Evolutionary conservation across 1,139 yeast genomes (phyloP).

Genomic region (Wickerhamomyces sp.): DNA sequence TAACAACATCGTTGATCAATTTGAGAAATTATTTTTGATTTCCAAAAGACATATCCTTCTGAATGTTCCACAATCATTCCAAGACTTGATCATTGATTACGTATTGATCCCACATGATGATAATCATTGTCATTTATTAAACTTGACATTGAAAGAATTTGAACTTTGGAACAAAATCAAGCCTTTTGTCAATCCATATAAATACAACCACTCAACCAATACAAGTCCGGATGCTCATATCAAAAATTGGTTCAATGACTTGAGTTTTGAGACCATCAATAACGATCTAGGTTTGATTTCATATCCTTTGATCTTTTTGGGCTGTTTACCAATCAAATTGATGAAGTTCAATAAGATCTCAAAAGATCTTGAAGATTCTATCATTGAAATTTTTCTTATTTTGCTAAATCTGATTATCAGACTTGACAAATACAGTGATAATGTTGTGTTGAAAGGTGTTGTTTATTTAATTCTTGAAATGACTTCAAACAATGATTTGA

Average conservation of each 20-base stretch:
- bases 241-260: constrained; percentile 6
- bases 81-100: constrained; percentile 20
- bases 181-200: neutral
- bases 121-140: constrained; percentile 13
- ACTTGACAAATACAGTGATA: constrained; percentile 1
- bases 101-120: constrained; percentile 6
- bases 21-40: constrained; percentile 10
- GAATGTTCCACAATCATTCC: constrained; percentile 19
- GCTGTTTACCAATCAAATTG: constrained; percentile 11
- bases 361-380: constrained; percentile 9
- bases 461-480: constrained; percentile 17
- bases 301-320: constrained; percentile 19
- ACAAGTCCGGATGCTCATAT: neutral
- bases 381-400: constrained; percentile 7
- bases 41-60: constrained; percentile 16
- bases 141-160: constrained; percentile 19
- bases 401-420: constrained; percentile 5
- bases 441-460: constrained; percentile 13
- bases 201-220: too few species aligned
- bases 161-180: constrained; percentile 10
- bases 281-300: constrained; percentile 20
- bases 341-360: constrained; percentile 6
- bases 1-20: neutral
- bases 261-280: constrained; percentile 8
- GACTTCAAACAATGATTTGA: neutral